Evolutionary conservation across 495 filamentous ascomycete species (phyloP), one percentile per base, ranked within the genome.

Genomic region (Lentithecium fluviatile): DNA sequence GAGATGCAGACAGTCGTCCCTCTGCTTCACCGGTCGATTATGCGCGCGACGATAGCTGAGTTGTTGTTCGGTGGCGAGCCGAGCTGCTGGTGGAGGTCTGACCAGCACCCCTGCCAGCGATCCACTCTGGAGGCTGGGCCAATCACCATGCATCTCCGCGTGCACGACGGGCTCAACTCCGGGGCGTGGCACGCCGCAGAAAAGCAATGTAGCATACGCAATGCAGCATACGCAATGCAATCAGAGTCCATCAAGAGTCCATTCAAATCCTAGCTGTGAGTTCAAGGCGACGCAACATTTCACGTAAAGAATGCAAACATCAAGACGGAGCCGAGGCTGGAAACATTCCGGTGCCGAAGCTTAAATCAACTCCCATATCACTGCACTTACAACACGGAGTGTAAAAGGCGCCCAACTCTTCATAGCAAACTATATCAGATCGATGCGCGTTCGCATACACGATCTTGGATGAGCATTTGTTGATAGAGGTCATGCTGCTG

Each of bases 271-370:
- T 32, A 32, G 29, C 29, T n/a, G n/a, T n/a, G n/a, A n/a, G n/a
- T n/a, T 32, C 10, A 32, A 10, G 29, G 29, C 29, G 29, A 32
- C 10, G 29, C 29, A 10, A 32, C 52, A n/a, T 15, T n/a, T 36
- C 34, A 54, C 4, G 43, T 17, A 20, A 48, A 19, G 23, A 54
- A 54, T 15, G 12, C 2, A 8, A 20, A 21, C 17, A 54, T 42
- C 11, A 8, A 29, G 10, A 8, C 12, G 13, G 48, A 32, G 34
- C 40, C 45, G 29, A 58, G 52, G 38, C 46, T 23, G 53, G 58
- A 61, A 61, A 49, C 58, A 61, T 61, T 61, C 49, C 50, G 3
- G 37, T 46, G 38, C 36, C 20, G 47, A 61, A 54, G 58, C 58
- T 54, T 61, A 43, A 47, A 53, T 54, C 50, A 48, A 61, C 56